Evolutionary conservation across 2,329 filamentous ascomycete genomes (phyloP).

Genomic region (Clarireedia paspali): DNA sequence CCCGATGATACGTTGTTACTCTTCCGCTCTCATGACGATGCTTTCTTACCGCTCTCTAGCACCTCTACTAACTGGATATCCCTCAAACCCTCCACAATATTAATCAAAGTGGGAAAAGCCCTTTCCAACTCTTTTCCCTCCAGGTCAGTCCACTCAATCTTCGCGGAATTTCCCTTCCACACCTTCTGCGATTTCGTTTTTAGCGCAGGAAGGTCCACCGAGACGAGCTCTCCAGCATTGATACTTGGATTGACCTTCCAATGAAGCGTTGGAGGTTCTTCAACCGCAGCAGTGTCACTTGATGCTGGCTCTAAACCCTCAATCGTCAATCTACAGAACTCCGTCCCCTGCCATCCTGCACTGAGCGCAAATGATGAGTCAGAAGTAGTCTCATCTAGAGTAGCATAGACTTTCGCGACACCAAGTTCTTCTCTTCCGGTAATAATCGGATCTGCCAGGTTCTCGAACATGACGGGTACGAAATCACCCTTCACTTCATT

Average conservation of each 20-base stretch:
- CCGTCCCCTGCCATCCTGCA: constrained; percentile 17
- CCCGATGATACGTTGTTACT: too few species aligned
- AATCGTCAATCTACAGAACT: constrained; percentile 13
- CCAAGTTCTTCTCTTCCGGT: constrained; percentile 47
- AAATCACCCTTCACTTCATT: constrained; percentile 38
- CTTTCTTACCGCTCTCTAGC: not conserved
- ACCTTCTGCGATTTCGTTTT: constrained; percentile 2
- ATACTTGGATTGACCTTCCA: too few species aligned
- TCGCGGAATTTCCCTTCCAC: constrained; percentile 12
- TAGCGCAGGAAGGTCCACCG: too few species aligned
- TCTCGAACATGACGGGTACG: constrained; percentile 46
- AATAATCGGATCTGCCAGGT: constrained; percentile 50
- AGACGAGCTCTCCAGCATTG: too few species aligned
- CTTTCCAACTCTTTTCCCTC: constrained; percentile 9
- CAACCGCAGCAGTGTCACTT: too few species aligned
- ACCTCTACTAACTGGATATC: constrained; percentile 11
- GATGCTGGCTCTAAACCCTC: not conserved
- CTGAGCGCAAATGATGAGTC: constrained; percentile 10
- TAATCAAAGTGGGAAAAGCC: constrained; percentile 15
- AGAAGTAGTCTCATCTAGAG: constrained; percentile 8
- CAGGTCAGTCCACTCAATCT: constrained; percentile 13
- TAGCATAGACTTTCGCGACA: constrained; percentile 42
- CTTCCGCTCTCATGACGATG: not conserved
- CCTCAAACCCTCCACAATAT: constrained; percentile 16
- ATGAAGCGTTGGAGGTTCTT: too few species aligned